A percentile compares a stretch with the other conserved stretches of the same genome.
These are phyloP conservation scores for Macrolepiota albuminosa DNA, from an alignment of 768 basidiomycete genomes.

Conservation along the genomic window DNA sequence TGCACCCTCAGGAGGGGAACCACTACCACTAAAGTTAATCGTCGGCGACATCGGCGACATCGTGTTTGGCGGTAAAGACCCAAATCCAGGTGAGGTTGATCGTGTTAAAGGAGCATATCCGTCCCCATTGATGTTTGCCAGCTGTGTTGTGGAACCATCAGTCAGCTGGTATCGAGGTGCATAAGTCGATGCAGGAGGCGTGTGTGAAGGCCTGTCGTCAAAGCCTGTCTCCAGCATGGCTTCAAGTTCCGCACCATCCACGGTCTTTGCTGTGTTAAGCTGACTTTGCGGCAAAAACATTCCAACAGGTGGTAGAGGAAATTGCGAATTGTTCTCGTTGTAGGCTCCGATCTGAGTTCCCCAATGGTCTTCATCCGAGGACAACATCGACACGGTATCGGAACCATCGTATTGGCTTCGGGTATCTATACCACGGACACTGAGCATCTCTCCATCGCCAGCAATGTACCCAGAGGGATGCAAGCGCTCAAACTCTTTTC, in stretches of 20 bases:
- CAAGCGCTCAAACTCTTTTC: constrained; percentile 74
- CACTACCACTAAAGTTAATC: constrained; percentile 21
- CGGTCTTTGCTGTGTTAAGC: constrained; percentile 37
- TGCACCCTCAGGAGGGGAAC: constrained; percentile 13
- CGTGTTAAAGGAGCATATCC: constrained; percentile 54
- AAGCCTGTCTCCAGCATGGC: constrained; percentile 92
- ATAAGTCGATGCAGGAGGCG: constrained; percentile 41
- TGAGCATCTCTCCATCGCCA: constrained; percentile 60
- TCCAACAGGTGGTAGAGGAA: constrained; percentile 82
- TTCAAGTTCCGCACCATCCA: constrained; percentile 77
- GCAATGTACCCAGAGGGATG: constrained; percentile 65
- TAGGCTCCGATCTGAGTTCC: constrained; percentile 93
- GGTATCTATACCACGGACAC: constrained; percentile 43
- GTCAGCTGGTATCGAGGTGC: constrained; percentile 59
- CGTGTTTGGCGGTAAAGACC: constrained; percentile 24
- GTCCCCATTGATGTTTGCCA: constrained; percentile 38
- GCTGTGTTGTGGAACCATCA: constrained; percentile 45
- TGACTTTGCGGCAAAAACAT: constrained; percentile 41
- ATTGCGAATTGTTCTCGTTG: constrained; percentile 77
- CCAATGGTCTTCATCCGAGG: constrained; percentile 95
- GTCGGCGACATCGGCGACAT: constrained; percentile 39
- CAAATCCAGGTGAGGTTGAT: constrained; percentile 39
- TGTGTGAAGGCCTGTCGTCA: constrained; percentile 62
- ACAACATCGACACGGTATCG: constrained; percentile 75
- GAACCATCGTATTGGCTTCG: constrained; percentile 71